Percentiles rank a stretch among this genome's conserved stretches.
phyloP scores from a whole-genome alignment of 2,329 filamentous ascomycete species.

The Aspergillus udagawae region DNA sequence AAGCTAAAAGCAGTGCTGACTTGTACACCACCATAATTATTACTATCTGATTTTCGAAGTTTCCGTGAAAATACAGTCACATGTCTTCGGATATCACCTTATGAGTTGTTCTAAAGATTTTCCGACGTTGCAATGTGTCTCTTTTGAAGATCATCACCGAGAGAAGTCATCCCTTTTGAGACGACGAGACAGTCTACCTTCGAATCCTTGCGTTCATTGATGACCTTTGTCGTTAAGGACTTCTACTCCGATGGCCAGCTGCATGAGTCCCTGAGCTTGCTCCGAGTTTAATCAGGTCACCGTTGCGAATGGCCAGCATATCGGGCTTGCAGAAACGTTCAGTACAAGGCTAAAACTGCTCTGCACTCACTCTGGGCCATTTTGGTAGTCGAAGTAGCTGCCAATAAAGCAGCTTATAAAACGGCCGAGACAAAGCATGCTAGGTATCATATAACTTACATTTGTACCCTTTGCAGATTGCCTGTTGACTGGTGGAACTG shows the following conservation, averaged over 20 bases:
- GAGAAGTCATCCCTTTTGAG: neutral
- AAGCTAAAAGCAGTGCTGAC: constrained; percentile 4
- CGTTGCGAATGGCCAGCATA: neutral
- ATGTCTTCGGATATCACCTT: neutral
- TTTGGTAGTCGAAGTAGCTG: neutral
- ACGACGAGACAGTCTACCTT: neutral
- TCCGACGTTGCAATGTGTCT: neutral
- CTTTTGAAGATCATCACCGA: neutral
- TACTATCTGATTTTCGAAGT: neutral
- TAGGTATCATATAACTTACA: no score
- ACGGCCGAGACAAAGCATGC: no score
- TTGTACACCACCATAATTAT: neutral
- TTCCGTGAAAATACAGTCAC: neutral
- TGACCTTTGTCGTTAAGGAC: neutral
- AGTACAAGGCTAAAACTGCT: neutral
- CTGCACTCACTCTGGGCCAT: neutral
- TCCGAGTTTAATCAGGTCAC: neutral
- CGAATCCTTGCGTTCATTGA: neutral
- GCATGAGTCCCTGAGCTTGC: neutral
- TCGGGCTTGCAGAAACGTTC: neutral
- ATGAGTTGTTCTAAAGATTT: no score
- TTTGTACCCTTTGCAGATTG: no score
- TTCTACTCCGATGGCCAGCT: neutral
- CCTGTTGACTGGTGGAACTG: no score
- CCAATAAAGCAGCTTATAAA: neutral